phyloP scores from a whole-genome alignment of 306 rosid genomes.

The Cicer pinnatifidum region DNA sequence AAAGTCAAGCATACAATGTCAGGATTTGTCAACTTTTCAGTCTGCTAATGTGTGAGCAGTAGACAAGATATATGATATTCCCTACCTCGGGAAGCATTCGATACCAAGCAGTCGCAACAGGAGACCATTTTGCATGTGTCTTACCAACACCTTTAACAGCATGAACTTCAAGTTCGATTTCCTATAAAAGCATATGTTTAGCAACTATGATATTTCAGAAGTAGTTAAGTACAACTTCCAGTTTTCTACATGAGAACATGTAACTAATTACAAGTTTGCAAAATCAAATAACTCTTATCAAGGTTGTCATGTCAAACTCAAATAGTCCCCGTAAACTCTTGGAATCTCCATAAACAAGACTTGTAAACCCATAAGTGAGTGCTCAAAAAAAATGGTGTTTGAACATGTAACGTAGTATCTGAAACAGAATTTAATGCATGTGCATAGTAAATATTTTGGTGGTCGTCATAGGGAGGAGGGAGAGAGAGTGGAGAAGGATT shows the following conservation, averaged over 20 bases:
- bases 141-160: conserved; percentile 95
- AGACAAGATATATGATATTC: conserved; percentile 17
- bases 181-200: conserved; percentile 54
- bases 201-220: background rate
- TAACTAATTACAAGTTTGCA: conserved; percentile 26
- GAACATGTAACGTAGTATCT: background rate
- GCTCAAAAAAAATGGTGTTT: background rate
- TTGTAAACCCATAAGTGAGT: too few relatives aligned
- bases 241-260: conserved; percentile 24
- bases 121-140: conserved; percentile 98
- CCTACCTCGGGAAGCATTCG: conserved; percentile 97
- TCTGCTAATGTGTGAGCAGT: conserved; percentile 9
- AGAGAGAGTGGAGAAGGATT: conserved; percentile 10
- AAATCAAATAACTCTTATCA: conserved; percentile 1
- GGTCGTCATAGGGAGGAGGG: background rate
- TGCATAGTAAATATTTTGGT: background rate
- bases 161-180: conserved; percentile 94
- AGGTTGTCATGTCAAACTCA: background rate
- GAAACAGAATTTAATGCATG: background rate
- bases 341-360: background rate
- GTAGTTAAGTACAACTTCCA: background rate
- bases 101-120: conserved; percentile 97
- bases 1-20: conserved; percentile 11
- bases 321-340: background rate
- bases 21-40: conserved; percentile 22